Evolutionary conservation across 768 basidiomycete species (phyloP).

Genomic region (Podaxis carcinomalis): DNA sequence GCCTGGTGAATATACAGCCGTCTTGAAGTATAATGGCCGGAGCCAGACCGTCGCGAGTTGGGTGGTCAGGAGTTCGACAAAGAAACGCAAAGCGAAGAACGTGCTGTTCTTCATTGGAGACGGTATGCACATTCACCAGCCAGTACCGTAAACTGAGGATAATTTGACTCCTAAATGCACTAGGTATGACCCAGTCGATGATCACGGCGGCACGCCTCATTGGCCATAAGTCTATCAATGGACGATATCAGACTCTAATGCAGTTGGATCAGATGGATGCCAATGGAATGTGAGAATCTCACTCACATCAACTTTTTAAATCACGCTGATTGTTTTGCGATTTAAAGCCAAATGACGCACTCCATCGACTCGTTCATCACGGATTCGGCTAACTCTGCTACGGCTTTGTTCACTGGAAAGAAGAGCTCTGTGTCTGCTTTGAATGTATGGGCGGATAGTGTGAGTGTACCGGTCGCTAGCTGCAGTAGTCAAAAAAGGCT

Average conservation of each 20-base stretch:
- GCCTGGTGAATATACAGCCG: conserved; percentile 37
- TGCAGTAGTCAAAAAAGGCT: neutral
- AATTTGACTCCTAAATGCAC: neutral
- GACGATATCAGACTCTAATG: conserved; percentile 41
- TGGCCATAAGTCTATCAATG: conserved; percentile 43
- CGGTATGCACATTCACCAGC: conserved; percentile 23
- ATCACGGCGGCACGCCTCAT: conserved; percentile 43
- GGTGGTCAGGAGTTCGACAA: conserved; percentile 32
- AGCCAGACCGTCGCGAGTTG: conserved; percentile 34
- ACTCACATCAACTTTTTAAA: neutral
- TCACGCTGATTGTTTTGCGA: too few relatives aligned
- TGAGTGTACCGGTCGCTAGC: conserved; percentile 15
- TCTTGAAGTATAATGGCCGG: conserved; percentile 30
- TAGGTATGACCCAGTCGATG: conserved; percentile 46
- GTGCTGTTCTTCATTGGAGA: conserved; percentile 43
- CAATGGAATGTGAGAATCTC: conserved; percentile 33
- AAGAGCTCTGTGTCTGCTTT: conserved; percentile 38
- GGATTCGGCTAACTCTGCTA: conserved; percentile 44
- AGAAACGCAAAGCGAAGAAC: conserved; percentile 35
- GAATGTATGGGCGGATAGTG: conserved; percentile 40
- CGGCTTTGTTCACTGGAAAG: conserved; percentile 41
- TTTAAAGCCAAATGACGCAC: conserved; percentile 40
- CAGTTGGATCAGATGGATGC: conserved; percentile 45
- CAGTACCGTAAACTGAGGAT: neutral
- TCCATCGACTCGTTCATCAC: conserved; percentile 45